Conservation (phyloP, 805 yeast species). For the Saccharomycopsis sp. region DNA sequence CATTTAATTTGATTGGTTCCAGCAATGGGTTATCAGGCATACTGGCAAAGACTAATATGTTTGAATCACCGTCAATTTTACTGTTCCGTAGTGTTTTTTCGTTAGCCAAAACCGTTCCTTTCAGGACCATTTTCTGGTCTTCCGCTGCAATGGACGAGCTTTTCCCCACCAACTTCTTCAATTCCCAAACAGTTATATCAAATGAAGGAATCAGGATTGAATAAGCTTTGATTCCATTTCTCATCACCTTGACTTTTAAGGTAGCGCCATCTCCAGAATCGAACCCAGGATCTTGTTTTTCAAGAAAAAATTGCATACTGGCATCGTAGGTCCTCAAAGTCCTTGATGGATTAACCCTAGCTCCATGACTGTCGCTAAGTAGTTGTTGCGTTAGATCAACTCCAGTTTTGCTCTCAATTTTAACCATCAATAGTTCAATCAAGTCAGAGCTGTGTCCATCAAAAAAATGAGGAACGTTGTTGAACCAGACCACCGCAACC, state of each 20-base stretch:
- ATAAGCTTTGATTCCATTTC: conserved; percentile 1
- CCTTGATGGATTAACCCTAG: too few relatives aligned
- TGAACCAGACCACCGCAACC: conserved; percentile 4
- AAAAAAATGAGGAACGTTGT: background rate
- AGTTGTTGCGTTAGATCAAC: background rate
- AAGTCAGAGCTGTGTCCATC: background rate
- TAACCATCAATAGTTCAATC: background rate
- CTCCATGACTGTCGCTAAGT: too few relatives aligned
- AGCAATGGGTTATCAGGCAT: background rate
- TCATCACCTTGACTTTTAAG: background rate
- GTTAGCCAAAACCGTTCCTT: conserved; percentile 6
- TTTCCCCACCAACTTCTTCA: background rate
- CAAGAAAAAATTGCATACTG: too few relatives aligned
- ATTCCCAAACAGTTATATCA: background rate
- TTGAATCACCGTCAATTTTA: background rate
- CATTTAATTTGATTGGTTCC: background rate
- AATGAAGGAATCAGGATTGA: background rate
- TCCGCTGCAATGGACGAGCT: background rate
- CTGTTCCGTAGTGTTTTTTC: conserved; percentile 6
- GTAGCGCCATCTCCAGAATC: too few relatives aligned
- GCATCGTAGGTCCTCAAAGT: too few relatives aligned
- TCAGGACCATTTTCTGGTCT: conserved; percentile 8
- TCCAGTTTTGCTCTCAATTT: background rate
- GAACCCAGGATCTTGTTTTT: background rate
- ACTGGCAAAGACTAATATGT: conserved; percentile 1